These are phyloP conservation scores for Xerocomus cyaneibrunnescens DNA, from an alignment of 1,284 basidiomycete species.

Conservation along the genomic window DNA sequence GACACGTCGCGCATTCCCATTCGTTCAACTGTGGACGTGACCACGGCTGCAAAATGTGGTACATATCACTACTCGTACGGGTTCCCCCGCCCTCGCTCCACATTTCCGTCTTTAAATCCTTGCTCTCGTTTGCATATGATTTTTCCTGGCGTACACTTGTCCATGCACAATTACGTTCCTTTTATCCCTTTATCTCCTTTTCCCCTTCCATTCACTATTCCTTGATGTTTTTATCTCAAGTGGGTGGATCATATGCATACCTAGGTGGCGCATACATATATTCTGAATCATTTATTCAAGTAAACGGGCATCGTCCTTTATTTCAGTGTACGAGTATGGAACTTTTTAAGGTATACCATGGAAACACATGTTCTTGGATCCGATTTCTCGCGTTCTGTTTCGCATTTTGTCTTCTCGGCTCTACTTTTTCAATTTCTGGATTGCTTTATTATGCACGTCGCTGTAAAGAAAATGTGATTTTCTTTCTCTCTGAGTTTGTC, in stretches of 20 bases:
- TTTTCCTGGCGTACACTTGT: not conserved
- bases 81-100: slow-evolving; percentile 1
- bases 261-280: not conserved
- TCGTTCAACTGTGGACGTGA: not conserved
- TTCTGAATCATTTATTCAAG: not conserved
- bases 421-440: no score
- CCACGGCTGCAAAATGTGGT: not conserved
- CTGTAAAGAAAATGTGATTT: no score
- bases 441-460: no score
- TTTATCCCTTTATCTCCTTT: not conserved
- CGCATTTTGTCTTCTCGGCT: not conserved
- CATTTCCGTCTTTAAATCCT: not conserved
- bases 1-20: not conserved
- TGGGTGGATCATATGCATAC: not conserved
- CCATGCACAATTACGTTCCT: no score
- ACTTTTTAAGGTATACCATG: not conserved
- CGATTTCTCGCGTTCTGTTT: not conserved
- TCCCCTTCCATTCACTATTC: not conserved
- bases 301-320: not conserved
- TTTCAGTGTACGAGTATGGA: slow-evolving; percentile 14
- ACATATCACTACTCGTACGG: not conserved
- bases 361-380: slow-evolving; percentile 1
- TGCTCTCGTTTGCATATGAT: slow-evolving; percentile 3
- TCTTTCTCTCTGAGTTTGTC: no score
- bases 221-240: not conserved